Conservation (phyloP, 23 red algal species). For the Gracilaria caudata region DNA sequence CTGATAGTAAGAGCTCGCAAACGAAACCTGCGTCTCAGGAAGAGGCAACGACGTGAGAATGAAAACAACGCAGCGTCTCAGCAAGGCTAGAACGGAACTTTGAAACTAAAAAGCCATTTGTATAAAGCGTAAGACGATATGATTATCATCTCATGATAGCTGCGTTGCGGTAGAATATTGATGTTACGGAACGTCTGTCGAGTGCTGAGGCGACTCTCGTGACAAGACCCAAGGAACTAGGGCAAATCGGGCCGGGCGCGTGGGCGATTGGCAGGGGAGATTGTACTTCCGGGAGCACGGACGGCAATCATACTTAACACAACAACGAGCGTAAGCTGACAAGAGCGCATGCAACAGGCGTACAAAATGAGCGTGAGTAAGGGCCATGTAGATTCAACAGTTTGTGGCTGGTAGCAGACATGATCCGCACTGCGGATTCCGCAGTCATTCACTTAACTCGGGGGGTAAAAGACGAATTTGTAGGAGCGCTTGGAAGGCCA, state of each 20-base stretch:
- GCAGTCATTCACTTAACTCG: too few species aligned
- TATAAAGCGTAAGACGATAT: background rate
- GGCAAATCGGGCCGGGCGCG: too few species aligned
- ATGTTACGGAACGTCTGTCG: background rate
- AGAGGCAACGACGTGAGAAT: slow-evolving; percentile 17
- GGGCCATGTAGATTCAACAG: too few species aligned
- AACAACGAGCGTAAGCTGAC: background rate
- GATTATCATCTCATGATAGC: background rate
- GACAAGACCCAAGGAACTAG: too few species aligned
- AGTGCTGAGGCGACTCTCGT: too few species aligned
- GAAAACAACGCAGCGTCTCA: background rate
- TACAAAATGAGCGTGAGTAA: too few species aligned
- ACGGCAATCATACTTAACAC: background rate
- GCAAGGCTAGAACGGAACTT: background rate
- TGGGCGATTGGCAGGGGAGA: too few species aligned
- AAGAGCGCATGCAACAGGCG: background rate
- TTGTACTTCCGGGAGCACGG: background rate
- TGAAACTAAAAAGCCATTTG: background rate
- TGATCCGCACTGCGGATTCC: too few species aligned
- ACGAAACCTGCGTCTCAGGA: background rate
- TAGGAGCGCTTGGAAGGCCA: too few species aligned
- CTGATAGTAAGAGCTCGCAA: slow-evolving; percentile 23
- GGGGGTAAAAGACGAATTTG: too few species aligned
- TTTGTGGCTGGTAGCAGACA: too few species aligned
- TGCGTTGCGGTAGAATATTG: background rate